Evolutionary conservation across 208 protist species (phyloP).

Genomic region (Borovskyia barvae): DNA sequence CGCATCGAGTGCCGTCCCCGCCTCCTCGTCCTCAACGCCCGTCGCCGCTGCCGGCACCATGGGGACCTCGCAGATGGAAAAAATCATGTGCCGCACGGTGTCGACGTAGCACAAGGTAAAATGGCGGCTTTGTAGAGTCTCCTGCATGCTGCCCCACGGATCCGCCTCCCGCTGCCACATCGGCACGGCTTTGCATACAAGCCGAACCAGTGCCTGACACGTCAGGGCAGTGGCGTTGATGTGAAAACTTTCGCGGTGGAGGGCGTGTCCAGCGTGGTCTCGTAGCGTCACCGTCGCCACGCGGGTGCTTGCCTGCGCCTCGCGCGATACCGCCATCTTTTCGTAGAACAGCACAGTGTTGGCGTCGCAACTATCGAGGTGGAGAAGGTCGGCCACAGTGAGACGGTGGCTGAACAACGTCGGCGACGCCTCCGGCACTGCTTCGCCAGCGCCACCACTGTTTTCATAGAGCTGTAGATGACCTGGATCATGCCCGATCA

Average conservation of each 20-base stretch:
- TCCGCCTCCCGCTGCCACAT: constrained; percentile 35
- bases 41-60: constrained; percentile 9
- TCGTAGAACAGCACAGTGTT: constrained; percentile 41
- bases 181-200: constrained; percentile 27
- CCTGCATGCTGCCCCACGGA: constrained; percentile 33
- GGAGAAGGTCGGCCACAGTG: constrained; percentile 34
- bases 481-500: constrained; percentile 32
- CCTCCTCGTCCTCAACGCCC: constrained; percentile 9
- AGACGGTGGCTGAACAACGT: constrained; percentile 4
- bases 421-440: constrained; percentile 14
- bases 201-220: constrained; percentile 24
- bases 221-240: constrained; percentile 16
- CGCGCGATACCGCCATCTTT: constrained; percentile 28
- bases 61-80: constrained; percentile 43
- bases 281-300: constrained; percentile 38
- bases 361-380: constrained; percentile 23
- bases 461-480: constrained; percentile 62
- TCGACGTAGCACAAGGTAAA: constrained; percentile 46
- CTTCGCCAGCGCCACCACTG: constrained; percentile 17
- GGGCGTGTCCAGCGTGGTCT: constrained; percentile 42
- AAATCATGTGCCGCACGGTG: constrained; percentile 25
- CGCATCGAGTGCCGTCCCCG: constrained; percentile 20
- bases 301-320: constrained; percentile 12
- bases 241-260: constrained; percentile 43
- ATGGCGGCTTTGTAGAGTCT: constrained; percentile 27